These are phyloP conservation scores for Pichia nanzhaoensis DNA, from an alignment of 805 yeast species.

Conservation along the genomic window DNA sequence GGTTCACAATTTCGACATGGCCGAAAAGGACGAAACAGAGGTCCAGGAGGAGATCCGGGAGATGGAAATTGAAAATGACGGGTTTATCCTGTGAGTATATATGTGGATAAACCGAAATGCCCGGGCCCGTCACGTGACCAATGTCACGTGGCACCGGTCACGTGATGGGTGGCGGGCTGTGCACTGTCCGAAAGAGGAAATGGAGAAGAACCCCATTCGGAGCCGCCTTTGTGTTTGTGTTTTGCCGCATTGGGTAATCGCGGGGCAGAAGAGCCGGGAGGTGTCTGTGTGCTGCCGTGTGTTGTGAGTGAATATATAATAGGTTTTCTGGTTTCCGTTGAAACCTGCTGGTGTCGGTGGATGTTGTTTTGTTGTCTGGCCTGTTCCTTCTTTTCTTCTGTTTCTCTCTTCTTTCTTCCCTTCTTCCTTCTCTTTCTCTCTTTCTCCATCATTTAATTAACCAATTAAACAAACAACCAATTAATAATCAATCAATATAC, in stretches of 20 bases:
- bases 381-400: not conserved
- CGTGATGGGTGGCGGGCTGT: no score
- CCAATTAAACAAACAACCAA: not conserved
- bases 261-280: not conserved
- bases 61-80: slow-evolving; percentile 12
- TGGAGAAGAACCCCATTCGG: not conserved
- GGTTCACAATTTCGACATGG: not conserved
- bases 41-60: slow-evolving; percentile 10
- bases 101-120: no score
- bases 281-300: not conserved
- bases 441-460: not conserved
- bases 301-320: no score
- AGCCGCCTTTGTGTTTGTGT: not conserved
- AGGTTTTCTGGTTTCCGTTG: no score
- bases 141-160: no score
- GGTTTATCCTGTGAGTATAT: no score
- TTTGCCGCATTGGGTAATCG: not conserved
- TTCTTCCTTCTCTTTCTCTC: not conserved
- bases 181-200: not conserved
- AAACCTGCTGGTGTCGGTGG: no score
- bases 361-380: no score
- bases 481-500: not conserved
- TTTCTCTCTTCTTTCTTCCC: not conserved
- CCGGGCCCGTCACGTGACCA: no score
- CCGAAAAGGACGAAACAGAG: slow-evolving; percentile 1